Conservation (phyloP, 257 asterid species). For the Phtheirospermum japonicum region DNA sequence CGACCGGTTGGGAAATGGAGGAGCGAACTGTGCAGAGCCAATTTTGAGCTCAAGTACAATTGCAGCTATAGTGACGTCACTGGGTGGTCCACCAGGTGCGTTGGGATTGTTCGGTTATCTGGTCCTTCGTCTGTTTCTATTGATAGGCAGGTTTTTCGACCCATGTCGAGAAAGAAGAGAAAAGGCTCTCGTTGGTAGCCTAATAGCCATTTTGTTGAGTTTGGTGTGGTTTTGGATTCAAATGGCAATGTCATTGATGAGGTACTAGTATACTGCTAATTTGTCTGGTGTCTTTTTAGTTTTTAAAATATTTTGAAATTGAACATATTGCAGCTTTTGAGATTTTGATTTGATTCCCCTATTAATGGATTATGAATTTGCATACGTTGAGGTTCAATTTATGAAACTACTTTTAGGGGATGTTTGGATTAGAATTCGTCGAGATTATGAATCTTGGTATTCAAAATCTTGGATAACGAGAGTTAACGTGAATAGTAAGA, state of each 20-base stretch:
- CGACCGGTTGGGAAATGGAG: constrained; percentile 59
- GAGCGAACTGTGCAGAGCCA: constrained; percentile 35
- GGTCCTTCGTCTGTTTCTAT: constrained; percentile 74
- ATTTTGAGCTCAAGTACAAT: constrained; percentile 58
- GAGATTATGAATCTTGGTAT: no score
- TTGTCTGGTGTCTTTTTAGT: background rate
- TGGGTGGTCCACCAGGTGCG: constrained; percentile 93
- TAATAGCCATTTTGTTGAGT: constrained; percentile 77
- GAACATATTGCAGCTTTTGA: background rate
- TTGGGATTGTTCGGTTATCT: constrained; percentile 86
- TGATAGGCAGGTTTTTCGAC: constrained; percentile 59
- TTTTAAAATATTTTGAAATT: background rate
- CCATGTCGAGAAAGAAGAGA: constrained; percentile 49
- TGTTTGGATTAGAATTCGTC: background rate
- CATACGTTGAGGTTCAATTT: background rate
- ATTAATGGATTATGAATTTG: background rate
- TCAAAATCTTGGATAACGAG: no score
- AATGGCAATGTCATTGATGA: constrained; percentile 77
- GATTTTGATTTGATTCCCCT: background rate
- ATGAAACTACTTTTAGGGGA: constrained; percentile 12
- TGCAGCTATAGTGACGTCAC: constrained; percentile 87
- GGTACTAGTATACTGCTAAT: constrained; percentile 37
- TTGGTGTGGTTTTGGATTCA: constrained; percentile 64
- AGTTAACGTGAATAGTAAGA: no score
- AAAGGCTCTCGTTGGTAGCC: constrained; percentile 60